Conservation (phyloP, 2,329 filamentous ascomycete genomes). For the Calonectria naviculata region DNA sequence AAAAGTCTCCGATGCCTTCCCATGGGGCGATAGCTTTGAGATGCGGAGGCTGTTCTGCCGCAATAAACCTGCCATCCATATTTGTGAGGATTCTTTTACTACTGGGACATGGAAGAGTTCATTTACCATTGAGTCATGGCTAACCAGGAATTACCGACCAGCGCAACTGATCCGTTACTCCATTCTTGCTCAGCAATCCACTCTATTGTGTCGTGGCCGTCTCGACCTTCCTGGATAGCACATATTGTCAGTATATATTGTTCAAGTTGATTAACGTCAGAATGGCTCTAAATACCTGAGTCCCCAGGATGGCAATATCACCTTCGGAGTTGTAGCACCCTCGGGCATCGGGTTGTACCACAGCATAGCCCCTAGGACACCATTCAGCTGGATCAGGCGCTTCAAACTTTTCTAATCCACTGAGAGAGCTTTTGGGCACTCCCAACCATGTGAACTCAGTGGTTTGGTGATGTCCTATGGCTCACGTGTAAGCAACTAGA, state of each 20-base stretch:
- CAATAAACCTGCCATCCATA: neutral
- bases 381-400: neutral
- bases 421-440: neutral
- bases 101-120: neutral
- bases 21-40: constrained; percentile 16
- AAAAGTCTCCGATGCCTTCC: constrained; percentile 18
- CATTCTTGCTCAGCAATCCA: neutral
- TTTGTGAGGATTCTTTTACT: neutral
- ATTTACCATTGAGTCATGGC: neutral
- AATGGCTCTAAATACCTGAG: neutral
- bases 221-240: neutral
- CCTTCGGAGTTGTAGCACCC: neutral
- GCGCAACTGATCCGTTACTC: neutral
- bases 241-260: neutral
- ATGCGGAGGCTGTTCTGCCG: constrained; percentile 10
- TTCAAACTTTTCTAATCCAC: neutral
- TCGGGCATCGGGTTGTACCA: neutral
- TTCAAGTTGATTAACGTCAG: neutral
- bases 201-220: neutral
- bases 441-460: neutral
- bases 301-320: constrained; percentile 1
- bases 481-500: neutral
- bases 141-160: neutral
- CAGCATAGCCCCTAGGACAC: neutral
- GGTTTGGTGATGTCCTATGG: neutral